phyloP scores from a whole-genome alignment of 192 early-diverging fungal genomes.

The Cetraspora pellucida region DNA sequence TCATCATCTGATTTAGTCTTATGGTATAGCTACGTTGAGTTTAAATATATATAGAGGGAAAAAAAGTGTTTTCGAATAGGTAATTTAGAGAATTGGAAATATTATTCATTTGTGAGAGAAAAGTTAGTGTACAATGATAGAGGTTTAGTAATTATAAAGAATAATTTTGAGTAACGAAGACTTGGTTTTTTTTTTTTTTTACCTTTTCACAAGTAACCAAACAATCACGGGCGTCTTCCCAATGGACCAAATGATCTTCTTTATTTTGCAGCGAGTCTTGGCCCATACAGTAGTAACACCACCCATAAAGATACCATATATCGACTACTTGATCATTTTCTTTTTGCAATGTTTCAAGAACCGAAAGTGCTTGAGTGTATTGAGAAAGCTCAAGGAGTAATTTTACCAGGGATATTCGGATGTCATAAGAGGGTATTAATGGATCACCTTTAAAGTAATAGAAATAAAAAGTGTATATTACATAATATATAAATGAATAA shows the following conservation, averaged over 20 bases:
- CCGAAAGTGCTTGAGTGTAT: constrained; percentile 74
- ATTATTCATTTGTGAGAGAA: too few relatives aligned
- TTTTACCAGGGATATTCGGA: constrained; percentile 81
- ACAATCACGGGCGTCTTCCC: constrained; percentile 80
- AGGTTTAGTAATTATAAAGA: neutral
- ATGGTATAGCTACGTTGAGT: constrained; percentile 57
- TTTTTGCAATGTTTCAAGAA: constrained; percentile 79
- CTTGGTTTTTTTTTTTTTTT: constrained; percentile 36
- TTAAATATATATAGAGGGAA: too few relatives aligned
- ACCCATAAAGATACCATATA: constrained; percentile 95
- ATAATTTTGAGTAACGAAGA: neutral
- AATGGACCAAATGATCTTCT: constrained; percentile 55
- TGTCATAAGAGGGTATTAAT: constrained; percentile 77
- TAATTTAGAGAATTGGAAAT: too few relatives aligned
- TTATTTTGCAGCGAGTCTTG: constrained; percentile 51
- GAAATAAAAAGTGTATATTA: neutral
- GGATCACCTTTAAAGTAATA: constrained; percentile 38
- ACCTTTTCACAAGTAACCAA: constrained; percentile 70
- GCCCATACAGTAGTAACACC: constrained; percentile 82
- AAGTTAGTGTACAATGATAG: too few relatives aligned
- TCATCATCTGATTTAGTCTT: constrained; percentile 67
- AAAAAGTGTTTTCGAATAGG: neutral
- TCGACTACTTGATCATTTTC: constrained; percentile 95
- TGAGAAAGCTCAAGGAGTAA: constrained; percentile 84
- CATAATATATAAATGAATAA: constrained; percentile 4